phyloP scores from a whole-genome alignment of 2,329 filamentous ascomycete species.

The Aspergillus quadricinctus region DNA sequence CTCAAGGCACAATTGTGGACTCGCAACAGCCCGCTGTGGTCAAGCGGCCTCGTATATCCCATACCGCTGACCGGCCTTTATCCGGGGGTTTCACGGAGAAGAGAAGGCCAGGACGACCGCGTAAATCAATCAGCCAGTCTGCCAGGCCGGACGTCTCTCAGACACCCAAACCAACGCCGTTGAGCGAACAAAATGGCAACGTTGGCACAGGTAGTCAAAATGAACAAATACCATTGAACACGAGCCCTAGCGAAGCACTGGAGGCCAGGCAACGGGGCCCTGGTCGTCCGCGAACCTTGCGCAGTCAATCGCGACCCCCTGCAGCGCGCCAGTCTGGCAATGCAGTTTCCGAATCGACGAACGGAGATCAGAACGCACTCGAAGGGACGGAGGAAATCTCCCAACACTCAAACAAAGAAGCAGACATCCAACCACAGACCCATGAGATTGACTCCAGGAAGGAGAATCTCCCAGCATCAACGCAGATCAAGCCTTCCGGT shows the following conservation, averaged over 20 bases:
- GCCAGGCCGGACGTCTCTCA: conserved; percentile 9
- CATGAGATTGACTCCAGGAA: conserved; percentile 6
- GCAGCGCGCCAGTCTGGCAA: background rate
- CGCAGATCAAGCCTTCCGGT: conserved; percentile 2
- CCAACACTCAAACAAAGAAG: background rate
- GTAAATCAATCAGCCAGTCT: conserved; percentile 22
- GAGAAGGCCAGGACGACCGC: conserved; percentile 23
- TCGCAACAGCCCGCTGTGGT: conserved; percentile 18
- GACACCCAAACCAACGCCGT: conserved; percentile 11
- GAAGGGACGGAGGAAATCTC: background rate
- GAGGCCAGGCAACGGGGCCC: conserved; percentile 4
- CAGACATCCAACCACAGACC: background rate
- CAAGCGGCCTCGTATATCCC: conserved; percentile 29
- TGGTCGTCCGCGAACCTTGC: conserved; percentile 11
- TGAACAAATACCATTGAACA: conserved; percentile 5
- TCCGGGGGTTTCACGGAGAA: conserved; percentile 8
- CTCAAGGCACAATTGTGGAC: background rate
- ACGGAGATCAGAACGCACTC: background rate
- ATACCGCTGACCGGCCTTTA: conserved; percentile 6
- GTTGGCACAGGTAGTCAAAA: conserved; percentile 6
- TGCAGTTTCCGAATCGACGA: background rate
- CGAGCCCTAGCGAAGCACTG: conserved; percentile 10
- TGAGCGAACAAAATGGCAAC: conserved; percentile 18
- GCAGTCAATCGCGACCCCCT: conserved; percentile 14
- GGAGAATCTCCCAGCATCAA: conserved; percentile 7